Conservation (phyloP, 345 rosid species). For the Microthlaspi erraticum region DNA sequence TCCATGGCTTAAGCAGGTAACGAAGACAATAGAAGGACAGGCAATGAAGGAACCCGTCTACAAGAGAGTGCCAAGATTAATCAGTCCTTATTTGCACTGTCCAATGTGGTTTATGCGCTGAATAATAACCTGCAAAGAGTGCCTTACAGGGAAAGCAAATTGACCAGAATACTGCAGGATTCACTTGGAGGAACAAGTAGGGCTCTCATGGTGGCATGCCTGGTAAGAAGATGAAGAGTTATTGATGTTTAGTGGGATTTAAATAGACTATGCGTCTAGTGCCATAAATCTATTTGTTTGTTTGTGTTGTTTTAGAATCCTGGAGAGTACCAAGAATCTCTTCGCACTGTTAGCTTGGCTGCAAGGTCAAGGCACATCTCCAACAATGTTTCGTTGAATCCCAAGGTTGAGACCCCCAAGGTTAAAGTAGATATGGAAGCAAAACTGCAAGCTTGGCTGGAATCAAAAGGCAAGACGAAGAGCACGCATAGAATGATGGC, state of each 20-base stretch:
- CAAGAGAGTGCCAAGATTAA: constrained; percentile 92
- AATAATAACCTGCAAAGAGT: constrained; percentile 71
- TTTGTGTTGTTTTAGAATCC: constrained; percentile 63
- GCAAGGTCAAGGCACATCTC: constrained; percentile 87
- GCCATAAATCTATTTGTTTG: constrained; percentile 11
- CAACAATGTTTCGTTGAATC: constrained; percentile 56
- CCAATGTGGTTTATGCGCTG: constrained; percentile 88
- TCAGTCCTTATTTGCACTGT: constrained; percentile 83
- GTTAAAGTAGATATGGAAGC: constrained; percentile 79
- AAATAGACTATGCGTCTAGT: background rate
- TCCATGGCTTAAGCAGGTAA: constrained; percentile 55
- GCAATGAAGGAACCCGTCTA: constrained; percentile 85
- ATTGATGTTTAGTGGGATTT: background rate
- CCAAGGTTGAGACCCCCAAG: constrained; percentile 65
- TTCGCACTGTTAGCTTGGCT: constrained; percentile 85
- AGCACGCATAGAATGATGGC: constrained; percentile 54
- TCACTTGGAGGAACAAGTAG: constrained; percentile 91
- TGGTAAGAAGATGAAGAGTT: constrained; percentile 51
- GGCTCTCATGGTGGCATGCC: constrained; percentile 89
- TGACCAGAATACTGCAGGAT: constrained; percentile 91
- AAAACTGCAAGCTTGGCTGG: constrained; percentile 82
- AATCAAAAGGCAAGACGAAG: constrained; percentile 88
- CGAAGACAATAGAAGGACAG: constrained; percentile 88
- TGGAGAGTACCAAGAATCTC: constrained; percentile 92
- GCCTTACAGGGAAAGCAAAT: constrained; percentile 92